Evolutionary conservation across 176 grass and related monocot species (phyloP).

Genomic region (Zea mays): Zm-B73-REFERENCE-NAM-5.0 NC_050096.1:71759501-71760000

Average conservation of each 20-base stretch:
- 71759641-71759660: not conserved
- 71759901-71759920: slow-evolving; percentile 18
- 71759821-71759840: not conserved
- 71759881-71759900: slow-evolving; percentile 3
- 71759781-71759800: not conserved
- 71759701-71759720: not conserved
- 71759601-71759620: not conserved
- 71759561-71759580: too few species aligned
- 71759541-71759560: too few species aligned
- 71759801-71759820: not conserved
- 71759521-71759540: too few species aligned
- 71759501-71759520: too few species aligned
- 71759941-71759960: too few species aligned
- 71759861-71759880: not conserved
- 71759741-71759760: not conserved
- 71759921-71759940: slow-evolving; percentile 19
- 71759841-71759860: not conserved
- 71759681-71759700: not conserved
- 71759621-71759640: not conserved
- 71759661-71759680: not conserved
- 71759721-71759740: not conserved
- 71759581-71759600: too few species aligned
- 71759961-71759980: too few species aligned
- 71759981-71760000: too few species aligned
- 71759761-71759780: not conserved